Evolutionary conservation across 2,329 filamentous ascomycete species (phyloP).

Genomic region (Paraphoma sp.): DNA sequence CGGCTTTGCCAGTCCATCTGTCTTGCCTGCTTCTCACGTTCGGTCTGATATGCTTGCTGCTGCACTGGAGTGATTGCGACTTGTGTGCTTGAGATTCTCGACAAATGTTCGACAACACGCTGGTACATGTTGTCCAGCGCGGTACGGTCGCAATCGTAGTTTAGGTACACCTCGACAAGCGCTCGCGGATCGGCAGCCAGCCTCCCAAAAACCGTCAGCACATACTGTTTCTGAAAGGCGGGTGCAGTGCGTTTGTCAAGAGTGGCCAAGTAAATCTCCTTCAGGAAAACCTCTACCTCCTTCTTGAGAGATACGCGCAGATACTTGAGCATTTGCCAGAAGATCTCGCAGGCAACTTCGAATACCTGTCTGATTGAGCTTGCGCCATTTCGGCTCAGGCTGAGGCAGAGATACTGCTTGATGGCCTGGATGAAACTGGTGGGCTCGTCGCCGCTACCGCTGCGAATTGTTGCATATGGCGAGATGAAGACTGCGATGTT

Average conservation of each 20-base stretch:
- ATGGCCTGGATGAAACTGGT: slow-evolving; percentile 93
- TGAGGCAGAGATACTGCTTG: slow-evolving; percentile 95
- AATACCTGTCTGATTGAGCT: slow-evolving; percentile 93
- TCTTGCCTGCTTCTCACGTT: slow-evolving; percentile 66
- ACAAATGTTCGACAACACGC: slow-evolving; percentile 88
- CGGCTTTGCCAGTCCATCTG: slow-evolving; percentile 83
- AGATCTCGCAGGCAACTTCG: slow-evolving; percentile 95
- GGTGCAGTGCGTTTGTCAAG: slow-evolving; percentile 87
- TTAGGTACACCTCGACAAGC: slow-evolving; percentile 93
- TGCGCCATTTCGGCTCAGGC: slow-evolving; percentile 91
- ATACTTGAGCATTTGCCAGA: slow-evolving; percentile 95
- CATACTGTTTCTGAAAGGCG: slow-evolving; percentile 88
- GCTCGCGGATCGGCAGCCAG: slow-evolving; percentile 86
- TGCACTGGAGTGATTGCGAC: slow-evolving; percentile 77
- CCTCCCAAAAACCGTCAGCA: slow-evolving; percentile 83
- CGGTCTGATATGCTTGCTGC: slow-evolving; percentile 87
- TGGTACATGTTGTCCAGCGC: slow-evolving; percentile 97
- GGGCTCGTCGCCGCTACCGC: slow-evolving; percentile 84
- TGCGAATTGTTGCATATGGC: slow-evolving; percentile 88
- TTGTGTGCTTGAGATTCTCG: slow-evolving; percentile 81
- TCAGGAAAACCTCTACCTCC: slow-evolving; percentile 97
- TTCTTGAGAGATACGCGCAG: slow-evolving; percentile 97
- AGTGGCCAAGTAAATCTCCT: slow-evolving; percentile 94
- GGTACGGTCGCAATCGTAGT: slow-evolving; percentile 96
- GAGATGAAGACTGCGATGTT: slow-evolving; percentile 91